These are phyloP conservation scores for Acacia concinna DNA, from an alignment of 331 rosid genomes.

Conservation along the genomic window DNA sequence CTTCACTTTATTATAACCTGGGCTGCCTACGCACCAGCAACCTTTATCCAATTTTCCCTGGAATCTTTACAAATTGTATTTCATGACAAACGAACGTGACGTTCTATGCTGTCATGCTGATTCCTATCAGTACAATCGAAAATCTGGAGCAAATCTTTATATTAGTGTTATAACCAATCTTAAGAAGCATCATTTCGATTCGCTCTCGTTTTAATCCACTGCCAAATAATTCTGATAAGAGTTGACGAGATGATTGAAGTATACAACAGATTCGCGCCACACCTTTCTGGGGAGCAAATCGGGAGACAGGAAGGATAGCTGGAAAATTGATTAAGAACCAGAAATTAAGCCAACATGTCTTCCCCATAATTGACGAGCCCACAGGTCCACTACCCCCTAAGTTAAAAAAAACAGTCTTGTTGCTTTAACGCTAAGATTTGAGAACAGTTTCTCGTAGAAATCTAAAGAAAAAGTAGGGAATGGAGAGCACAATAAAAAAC, in stretches of 20 bases:
- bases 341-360: constrained; percentile 1
- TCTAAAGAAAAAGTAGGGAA: not conserved
- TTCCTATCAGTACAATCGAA: constrained; percentile 5
- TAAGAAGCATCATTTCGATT: constrained; percentile 19
- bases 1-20: constrained; percentile 3
- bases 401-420: not conserved
- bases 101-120: constrained; percentile 28
- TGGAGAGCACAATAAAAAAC: not conserved
- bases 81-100: not conserved
- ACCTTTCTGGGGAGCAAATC: not conserved
- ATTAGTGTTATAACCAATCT: constrained; percentile 35
- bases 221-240: not conserved
- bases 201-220: constrained; percentile 15
- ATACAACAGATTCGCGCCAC: not conserved
- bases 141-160: constrained; percentile 8
- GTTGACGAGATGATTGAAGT: not conserved
- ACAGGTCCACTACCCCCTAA: not conserved
- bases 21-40: constrained; percentile 13
- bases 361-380: constrained; percentile 10
- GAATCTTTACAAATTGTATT: constrained; percentile 6
- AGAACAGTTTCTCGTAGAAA: constrained; percentile 19
- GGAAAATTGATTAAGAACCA: not conserved
- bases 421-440: not conserved
- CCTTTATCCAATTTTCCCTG: not conserved
- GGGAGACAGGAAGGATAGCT: constrained; percentile 5